Evolutionary conservation across 306 rosid species (phyloP).

Genomic region (Cucumis cinereus): DNA sequence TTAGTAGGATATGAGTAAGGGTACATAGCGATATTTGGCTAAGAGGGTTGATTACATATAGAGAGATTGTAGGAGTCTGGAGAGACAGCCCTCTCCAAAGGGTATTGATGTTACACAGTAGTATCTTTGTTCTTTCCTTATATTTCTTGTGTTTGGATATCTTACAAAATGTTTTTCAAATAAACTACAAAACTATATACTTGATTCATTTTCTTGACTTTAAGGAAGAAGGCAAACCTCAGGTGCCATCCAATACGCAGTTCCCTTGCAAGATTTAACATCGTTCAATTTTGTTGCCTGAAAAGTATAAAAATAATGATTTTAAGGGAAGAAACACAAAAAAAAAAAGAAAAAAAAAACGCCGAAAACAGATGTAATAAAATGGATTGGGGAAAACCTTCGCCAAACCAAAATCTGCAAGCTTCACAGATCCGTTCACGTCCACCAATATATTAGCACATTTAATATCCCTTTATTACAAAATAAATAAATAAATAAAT

Average conservation of each 20-base stretch:
- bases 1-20: no score
- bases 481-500: not conserved
- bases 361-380: not conserved
- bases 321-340: slow-evolving; percentile 12
- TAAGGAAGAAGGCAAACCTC: slow-evolving; percentile 58
- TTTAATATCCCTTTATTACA: slow-evolving; percentile 69
- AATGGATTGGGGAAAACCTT: slow-evolving; percentile 40
- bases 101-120: no score
- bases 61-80: no score
- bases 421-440: slow-evolving; percentile 89
- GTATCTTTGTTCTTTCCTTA: no score
- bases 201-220: slow-evolving; percentile 6
- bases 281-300: slow-evolving; percentile 80
- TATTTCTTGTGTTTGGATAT: no score
- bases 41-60: no score
- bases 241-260: slow-evolving; percentile 98
- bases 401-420: slow-evolving; percentile 96
- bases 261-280: slow-evolving; percentile 68
- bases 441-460: slow-evolving; percentile 92
- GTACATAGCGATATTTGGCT: no score
- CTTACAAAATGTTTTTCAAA: not conserved
- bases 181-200: not conserved
- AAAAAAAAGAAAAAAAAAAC: not conserved
- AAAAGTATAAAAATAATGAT: slow-evolving; percentile 9
- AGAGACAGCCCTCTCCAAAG: no score